Base-by-base conservation (phyloP, 257 asterid species). In the Cinchona pubescens region DNA sequence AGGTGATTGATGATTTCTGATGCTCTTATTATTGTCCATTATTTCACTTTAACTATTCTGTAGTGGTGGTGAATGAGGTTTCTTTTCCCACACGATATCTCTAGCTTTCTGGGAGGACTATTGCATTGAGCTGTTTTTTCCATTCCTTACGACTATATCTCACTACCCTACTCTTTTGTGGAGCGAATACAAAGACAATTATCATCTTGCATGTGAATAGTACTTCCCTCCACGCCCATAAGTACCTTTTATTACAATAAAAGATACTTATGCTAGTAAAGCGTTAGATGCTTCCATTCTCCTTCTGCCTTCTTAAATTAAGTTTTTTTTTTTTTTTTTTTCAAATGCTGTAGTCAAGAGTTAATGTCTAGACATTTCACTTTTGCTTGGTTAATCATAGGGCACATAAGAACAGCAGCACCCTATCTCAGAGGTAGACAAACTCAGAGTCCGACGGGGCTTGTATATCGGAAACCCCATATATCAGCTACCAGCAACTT, bases 401-500 rank as follows among this genome's bases (percentile, higher is more conserved):
- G 84, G 15, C 59, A 40, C 15, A 32, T 61, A 37, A 73, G 75
- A 38, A 64, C 79, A 48, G 43, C 73, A 49, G n/a, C 61, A n/a
- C 79, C 79, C 27, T 60, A 60, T 19, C 7, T 63, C 55, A 63
- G 80, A 46, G 68, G 81, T 34, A 18, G 73, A 25, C 84, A 51
- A 25, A 64, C 62, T 5, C 78, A 78, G 0, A 60, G 77, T 3
- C 78, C 81, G 0, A 49, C n/a, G 81, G 56, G 70, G 78, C 13
- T 65, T 77, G n/a, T 74, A 81, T 60, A 45, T 69, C 16, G 79
- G 76, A 61, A 70, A 69, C 75, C 59, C 79, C 38, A 10, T 60
- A 2, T 77, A 76, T 66, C 81, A 69, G 60, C 71, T 67, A 48
- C 81, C 81, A 2, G 65, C 62, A 61, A 14, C 70, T 51, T 81